These are phyloP conservation scores for Passalora sequoiae DNA, from an alignment of 2,329 filamentous ascomycete species.

Conservation along the genomic window DNA sequence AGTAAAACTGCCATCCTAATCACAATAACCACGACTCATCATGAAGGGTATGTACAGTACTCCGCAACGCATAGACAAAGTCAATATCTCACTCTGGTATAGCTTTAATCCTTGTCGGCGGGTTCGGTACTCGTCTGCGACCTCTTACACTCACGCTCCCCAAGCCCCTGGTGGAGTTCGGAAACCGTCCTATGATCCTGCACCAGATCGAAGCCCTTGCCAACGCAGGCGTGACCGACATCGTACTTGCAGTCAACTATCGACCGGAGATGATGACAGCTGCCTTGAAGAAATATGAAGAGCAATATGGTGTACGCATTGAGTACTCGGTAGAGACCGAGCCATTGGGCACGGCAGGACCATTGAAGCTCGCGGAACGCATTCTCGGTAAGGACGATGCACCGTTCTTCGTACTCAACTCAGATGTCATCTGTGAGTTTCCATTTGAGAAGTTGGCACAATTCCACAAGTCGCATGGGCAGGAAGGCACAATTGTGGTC, in stretches of 20 bases:
- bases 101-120: slow-evolving; percentile 98
- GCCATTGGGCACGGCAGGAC: slow-evolving; percentile 89
- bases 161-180: slow-evolving; percentile 96
- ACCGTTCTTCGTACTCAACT: slow-evolving; percentile 98
- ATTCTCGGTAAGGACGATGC: slow-evolving; percentile 88
- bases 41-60: slow-evolving; percentile 22
- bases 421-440: slow-evolving; percentile 96
- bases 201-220: slow-evolving; percentile 96
- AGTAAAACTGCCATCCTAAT: slow-evolving; percentile 2
- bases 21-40: slow-evolving; percentile 13
- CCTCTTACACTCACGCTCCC: slow-evolving; percentile 94
- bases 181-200: slow-evolving; percentile 98
- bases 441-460: slow-evolving; percentile 83
- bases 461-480: slow-evolving; percentile 88
- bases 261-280: slow-evolving; percentile 96
- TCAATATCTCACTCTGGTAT: slow-evolving; percentile 18
- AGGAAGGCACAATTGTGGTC: slow-evolving; percentile 95
- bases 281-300: slow-evolving; percentile 88
- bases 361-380: slow-evolving; percentile 88
- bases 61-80: slow-evolving; percentile 1
- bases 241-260: slow-evolving; percentile 98
- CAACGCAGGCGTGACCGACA: slow-evolving; percentile 89
- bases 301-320: slow-evolving; percentile 88
- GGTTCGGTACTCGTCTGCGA: slow-evolving; percentile 95
- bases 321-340: slow-evolving; percentile 96